Evolutionary conservation across 2,329 filamentous ascomycete species (phyloP), one percentile per base, ranked within the genome.

Genomic region (Exophiala aquamarina): DNA sequence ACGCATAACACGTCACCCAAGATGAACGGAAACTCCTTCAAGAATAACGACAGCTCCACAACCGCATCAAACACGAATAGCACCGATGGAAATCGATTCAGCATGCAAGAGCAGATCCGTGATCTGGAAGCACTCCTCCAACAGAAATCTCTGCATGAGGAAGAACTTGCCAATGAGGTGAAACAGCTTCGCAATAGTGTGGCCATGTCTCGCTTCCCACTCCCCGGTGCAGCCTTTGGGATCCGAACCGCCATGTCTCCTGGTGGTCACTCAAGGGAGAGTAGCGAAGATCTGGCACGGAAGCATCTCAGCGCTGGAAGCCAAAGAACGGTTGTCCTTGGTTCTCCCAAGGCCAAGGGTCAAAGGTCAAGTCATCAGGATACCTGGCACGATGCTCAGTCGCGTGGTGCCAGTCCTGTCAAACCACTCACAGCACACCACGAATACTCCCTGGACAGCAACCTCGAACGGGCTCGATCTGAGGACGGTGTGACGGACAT

Each of bases 131-230:
- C 77, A 7, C 71, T 87, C 3, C 72, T 92, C 1, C 86, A 93
- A 47, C 79, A 77, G 58, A 95, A 93, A 69, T 79, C 72, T 14
- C 74, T 68, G 52, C 79, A 86, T 31, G 91, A 96, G 65, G 87
- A 91, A 56, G 89, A 96, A 63, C 77, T 96, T 5, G 89, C 95
- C 70, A 83, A 84, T 15, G 87, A 95, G 65, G 68, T 95, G 6
- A 86, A 89, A 60, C 71, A 72, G 32, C 67, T 89, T n/a, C 79
- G 81, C 33, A 70, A 76, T 52, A 56, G 53, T 21, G 53, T 55
- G 18, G 46, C 55, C 4, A 17, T 58, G 13, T 44, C 47, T 14
- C 54, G 54, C 29, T 57, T 57, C 23, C 54, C 54, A n/a, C 43
- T 57, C 46, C 42, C 54, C 5, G 54, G 51, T 4, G 33, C 45